phyloP scores from a whole-genome alignment of 805 yeast species.

The Starmerella roubikii region DNA sequence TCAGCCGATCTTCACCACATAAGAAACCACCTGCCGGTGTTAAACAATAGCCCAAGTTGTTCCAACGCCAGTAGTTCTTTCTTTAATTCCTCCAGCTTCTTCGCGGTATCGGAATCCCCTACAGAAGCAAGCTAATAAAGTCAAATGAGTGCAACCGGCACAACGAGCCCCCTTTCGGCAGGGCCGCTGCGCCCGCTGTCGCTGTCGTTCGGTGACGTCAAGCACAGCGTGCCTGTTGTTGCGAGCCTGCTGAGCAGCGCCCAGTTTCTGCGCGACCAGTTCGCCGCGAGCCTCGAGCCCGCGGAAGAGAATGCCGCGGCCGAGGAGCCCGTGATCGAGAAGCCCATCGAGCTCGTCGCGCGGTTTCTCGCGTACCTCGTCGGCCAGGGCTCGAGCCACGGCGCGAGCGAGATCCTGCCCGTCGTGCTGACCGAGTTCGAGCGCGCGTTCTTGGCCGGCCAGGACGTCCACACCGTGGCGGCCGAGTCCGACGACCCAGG shows the following conservation, averaged over 20 bases:
- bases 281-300: slow-evolving; percentile 27
- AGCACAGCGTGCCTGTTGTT: slow-evolving; percentile 79
- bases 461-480: slow-evolving; percentile 82
- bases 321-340: slow-evolving; percentile 26
- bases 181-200: slow-evolving; percentile 65
- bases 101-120: too few relatives aligned
- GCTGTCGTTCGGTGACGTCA: slow-evolving; percentile 72
- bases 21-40: too few relatives aligned
- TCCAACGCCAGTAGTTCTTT: too few relatives aligned
- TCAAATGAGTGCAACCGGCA: slow-evolving; percentile 29
- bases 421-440: slow-evolving; percentile 74
- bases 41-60: too few relatives aligned
- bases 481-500: slow-evolving; percentile 63
- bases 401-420: slow-evolving; percentile 46
- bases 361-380: slow-evolving; percentile 58
- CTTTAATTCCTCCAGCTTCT: too few relatives aligned
- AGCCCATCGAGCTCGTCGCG: slow-evolving; percentile 70
- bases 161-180: slow-evolving; percentile 32
- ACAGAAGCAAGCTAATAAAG: too few relatives aligned
- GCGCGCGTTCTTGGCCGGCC: slow-evolving; percentile 55
- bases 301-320: slow-evolving; percentile 53
- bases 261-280: slow-evolving; percentile 79
- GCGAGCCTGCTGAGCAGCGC: slow-evolving; percentile 63
- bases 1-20: too few relatives aligned
- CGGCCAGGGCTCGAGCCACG: slow-evolving; percentile 12